phyloP scores from a whole-genome alignment of 495 filamentous ascomycete species.

The Rhypophila decipiens region DNA sequence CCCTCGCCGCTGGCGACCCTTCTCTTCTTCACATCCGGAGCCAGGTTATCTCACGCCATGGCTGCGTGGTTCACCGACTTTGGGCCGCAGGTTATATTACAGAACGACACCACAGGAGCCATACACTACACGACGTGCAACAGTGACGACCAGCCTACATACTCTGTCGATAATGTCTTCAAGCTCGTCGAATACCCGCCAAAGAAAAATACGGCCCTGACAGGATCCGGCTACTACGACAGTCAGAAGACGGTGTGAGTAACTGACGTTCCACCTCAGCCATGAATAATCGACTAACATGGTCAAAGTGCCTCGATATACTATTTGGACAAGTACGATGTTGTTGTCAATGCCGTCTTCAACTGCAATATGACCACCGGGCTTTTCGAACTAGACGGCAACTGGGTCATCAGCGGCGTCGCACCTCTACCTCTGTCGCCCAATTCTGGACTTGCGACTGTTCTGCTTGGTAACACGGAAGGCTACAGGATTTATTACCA shows the following conservation, averaged over 20 bases:
- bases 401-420: constrained; percentile 15
- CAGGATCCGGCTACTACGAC: constrained; percentile 27
- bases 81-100: constrained; percentile 29
- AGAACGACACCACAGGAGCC: constrained; percentile 24
- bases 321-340: constrained; percentile 17
- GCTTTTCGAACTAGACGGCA: constrained; percentile 14
- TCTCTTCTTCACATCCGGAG: constrained; percentile 16
- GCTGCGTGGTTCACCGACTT: constrained; percentile 26
- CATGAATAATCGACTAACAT: no score
- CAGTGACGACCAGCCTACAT: constrained; percentile 15
- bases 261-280: neutral
- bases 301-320: constrained; percentile 29
- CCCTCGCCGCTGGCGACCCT: neutral
- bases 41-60: constrained; percentile 19
- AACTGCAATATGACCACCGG: constrained; percentile 29
- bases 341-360: constrained; percentile 21
- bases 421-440: constrained; percentile 13
- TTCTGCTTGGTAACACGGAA: constrained; percentile 19
- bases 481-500: constrained; percentile 35
- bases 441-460: constrained; percentile 22
- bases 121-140: constrained; percentile 34
- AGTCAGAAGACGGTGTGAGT: constrained; percentile 14
- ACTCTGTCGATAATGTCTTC: constrained; percentile 19
- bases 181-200: constrained; percentile 15
- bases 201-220: constrained; percentile 27